These are phyloP conservation scores for Sclerotinia glacialis DNA, from an alignment of 2,329 filamentous ascomycete genomes.

Conservation along the genomic window DNA sequence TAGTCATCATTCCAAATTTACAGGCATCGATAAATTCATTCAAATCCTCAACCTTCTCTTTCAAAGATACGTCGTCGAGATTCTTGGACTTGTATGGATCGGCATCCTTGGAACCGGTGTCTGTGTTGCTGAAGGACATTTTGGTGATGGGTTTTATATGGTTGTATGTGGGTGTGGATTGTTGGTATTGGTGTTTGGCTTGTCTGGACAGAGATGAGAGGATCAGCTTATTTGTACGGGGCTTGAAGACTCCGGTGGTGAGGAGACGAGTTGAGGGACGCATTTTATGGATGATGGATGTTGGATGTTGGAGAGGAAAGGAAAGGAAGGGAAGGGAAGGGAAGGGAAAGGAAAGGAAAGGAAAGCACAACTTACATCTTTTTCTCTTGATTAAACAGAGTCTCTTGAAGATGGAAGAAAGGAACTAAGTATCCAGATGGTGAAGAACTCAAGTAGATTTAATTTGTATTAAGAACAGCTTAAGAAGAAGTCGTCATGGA, in stretches of 20 bases:
- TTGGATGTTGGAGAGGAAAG: not conserved
- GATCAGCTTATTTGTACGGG: not conserved
- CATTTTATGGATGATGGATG: not conserved
- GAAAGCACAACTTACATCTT: not conserved
- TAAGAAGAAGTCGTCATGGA: constrained; percentile 6
- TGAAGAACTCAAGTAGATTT: not conserved
- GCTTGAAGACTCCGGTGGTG: not conserved
- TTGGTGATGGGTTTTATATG: constrained; percentile 13
- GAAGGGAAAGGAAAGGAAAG: not conserved
- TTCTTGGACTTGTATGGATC: constrained; percentile 79
- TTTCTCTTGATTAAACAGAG: not conserved
- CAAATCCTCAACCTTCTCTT: constrained; percentile 75
- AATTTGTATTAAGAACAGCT: not conserved
- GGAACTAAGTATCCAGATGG: not conserved
- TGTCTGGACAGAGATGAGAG: constrained; percentile 5
- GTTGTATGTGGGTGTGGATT: not conserved
- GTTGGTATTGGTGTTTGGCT: not conserved
- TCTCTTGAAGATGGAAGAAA: not conserved
- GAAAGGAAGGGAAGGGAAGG: too few species aligned
- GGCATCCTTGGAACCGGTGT: constrained; percentile 59
- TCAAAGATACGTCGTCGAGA: constrained; percentile 57
- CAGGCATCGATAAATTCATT: constrained; percentile 64
- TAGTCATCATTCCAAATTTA: constrained; percentile 92
- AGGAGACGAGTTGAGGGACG: not conserved
- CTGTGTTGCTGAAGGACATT: constrained; percentile 54